Conservation (phyloP, 352 stramenopile species). For the Phytophthora pisi region DNA sequence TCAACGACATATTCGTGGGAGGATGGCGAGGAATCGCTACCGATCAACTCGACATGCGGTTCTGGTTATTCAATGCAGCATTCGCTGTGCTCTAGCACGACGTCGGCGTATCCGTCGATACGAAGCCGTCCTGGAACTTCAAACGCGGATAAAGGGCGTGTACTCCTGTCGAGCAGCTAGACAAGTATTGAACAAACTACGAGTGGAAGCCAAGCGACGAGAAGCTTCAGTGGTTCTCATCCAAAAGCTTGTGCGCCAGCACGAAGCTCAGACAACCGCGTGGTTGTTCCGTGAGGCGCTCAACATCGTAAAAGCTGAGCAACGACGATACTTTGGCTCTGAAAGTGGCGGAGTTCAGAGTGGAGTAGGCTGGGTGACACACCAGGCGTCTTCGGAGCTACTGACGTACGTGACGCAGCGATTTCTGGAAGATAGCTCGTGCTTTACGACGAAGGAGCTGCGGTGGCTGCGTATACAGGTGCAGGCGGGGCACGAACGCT, state of each 20-base stretch:
- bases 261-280: slow-evolving; percentile 46
- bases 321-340: slow-evolving; percentile 45
- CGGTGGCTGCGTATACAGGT: slow-evolving; percentile 51
- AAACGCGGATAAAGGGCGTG: slow-evolving; percentile 41
- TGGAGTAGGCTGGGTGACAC: slow-evolving; percentile 23
- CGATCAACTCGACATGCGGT: slow-evolving; percentile 26
- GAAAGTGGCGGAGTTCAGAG: slow-evolving; percentile 9
- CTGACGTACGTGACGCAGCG: slow-evolving; percentile 54
- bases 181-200: slow-evolving; percentile 34
- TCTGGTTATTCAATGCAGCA: slow-evolving; percentile 50
- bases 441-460: slow-evolving; percentile 48
- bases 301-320: slow-evolving; percentile 49
- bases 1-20: slow-evolving; percentile 43
- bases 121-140: slow-evolving; percentile 32
- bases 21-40: slow-evolving; percentile 25
- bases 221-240: slow-evolving; percentile 56
- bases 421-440: slow-evolving; percentile 36
- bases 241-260: slow-evolving; percentile 56
- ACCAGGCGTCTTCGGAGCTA: slow-evolving; percentile 46
- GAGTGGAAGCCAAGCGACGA: slow-evolving; percentile 33
- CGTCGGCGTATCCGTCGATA: slow-evolving; percentile 22
- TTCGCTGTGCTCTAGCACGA: slow-evolving; percentile 44
- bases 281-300: slow-evolving; percentile 49
- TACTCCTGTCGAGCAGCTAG: slow-evolving; percentile 26
- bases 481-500: slow-evolving; percentile 32